phyloP scores from a whole-genome alignment of 1,284 basidiomycete species.

The Pyrrhoderma lamaoense region DNA sequence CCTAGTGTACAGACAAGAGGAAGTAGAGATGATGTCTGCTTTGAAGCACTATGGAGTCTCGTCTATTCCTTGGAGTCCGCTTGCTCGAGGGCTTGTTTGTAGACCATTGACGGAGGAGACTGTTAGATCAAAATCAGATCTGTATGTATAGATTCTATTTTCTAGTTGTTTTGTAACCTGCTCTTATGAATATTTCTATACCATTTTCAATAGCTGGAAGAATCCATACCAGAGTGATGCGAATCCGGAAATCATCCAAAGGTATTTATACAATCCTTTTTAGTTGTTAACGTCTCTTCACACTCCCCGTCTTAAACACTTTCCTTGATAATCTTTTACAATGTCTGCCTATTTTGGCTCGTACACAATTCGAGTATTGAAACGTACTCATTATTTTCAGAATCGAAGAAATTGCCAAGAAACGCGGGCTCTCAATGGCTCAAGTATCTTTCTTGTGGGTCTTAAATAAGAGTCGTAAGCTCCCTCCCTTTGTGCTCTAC shows the following conservation, averaged over 20 bases:
- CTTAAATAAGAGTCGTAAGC: constrained; percentile 22
- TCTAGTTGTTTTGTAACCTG: no score
- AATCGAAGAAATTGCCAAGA: constrained; percentile 32
- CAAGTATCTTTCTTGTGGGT: constrained; percentile 34
- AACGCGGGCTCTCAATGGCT: constrained; percentile 32
- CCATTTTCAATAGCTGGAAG: constrained; percentile 14
- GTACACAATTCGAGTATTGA: no score
- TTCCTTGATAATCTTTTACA: no score
- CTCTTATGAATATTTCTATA: no score
- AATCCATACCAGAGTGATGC: constrained; percentile 1
- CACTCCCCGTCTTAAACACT: no score
- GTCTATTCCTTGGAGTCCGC: constrained; percentile 35
- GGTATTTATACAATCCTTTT: no score
- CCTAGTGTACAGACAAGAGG: constrained; percentile 57
- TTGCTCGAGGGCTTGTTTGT: constrained; percentile 32
- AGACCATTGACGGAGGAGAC: constrained; percentile 25
- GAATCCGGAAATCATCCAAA: constrained; percentile 17
- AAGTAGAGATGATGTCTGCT: constrained; percentile 61
- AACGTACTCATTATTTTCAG: no score
- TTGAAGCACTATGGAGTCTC: constrained; percentile 35
- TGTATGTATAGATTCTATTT: no score
- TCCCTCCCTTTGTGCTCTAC: neutral
- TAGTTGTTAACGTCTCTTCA: no score
- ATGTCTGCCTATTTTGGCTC: no score
- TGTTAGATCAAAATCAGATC: neutral